Percentiles rank a stretch among this genome's conserved stretches.
Conservation (phyloP, 2,329 filamentous ascomycete genomes). For the Cladophialophora yegresii region DNA sequence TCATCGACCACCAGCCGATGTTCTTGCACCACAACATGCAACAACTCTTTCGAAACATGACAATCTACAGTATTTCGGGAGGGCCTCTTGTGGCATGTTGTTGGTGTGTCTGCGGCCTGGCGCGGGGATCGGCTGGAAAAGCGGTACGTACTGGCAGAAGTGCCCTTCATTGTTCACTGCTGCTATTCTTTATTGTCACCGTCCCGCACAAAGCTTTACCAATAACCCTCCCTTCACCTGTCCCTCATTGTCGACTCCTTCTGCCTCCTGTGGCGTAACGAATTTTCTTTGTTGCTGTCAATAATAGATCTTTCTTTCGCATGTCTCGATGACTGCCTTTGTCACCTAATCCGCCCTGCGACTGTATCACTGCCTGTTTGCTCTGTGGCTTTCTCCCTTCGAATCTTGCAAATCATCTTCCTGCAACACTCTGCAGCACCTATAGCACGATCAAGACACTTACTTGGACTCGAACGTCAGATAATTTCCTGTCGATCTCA, state of each 20-base stretch:
- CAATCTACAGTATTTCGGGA: conserved; percentile 15
- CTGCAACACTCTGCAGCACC: not conserved
- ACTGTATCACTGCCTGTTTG: conserved; percentile 18
- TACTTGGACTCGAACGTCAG: conserved; percentile 26
- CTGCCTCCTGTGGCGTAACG: conserved; percentile 22
- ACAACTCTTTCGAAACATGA: conserved; percentile 26
- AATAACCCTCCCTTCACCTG: conserved; percentile 16
- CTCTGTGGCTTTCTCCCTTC: conserved; percentile 12
- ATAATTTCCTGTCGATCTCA: conserved; percentile 35
- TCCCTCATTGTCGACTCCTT: conserved; percentile 21
- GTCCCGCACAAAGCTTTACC: conserved; percentile 16
- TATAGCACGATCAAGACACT: conserved; percentile 6
- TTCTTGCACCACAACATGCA: conserved; percentile 27
- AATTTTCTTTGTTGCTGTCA: conserved; percentile 33
- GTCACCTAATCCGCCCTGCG: conserved; percentile 12
- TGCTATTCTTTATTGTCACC: conserved; percentile 29
- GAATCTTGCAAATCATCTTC: not conserved
- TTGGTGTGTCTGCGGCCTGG: conserved; percentile 24
- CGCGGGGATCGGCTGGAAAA: conserved; percentile 22
- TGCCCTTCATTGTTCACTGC: conserved; percentile 18
- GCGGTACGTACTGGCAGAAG: conserved; percentile 29
- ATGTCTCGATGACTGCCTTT: conserved; percentile 29
- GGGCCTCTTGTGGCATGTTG: conserved; percentile 29
- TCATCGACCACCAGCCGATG: conserved; percentile 29
- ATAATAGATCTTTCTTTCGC: conserved; percentile 18